Base-by-base conservation (phyloP, 345 rosid species). In the Schrenkiella parvula region DNA sequence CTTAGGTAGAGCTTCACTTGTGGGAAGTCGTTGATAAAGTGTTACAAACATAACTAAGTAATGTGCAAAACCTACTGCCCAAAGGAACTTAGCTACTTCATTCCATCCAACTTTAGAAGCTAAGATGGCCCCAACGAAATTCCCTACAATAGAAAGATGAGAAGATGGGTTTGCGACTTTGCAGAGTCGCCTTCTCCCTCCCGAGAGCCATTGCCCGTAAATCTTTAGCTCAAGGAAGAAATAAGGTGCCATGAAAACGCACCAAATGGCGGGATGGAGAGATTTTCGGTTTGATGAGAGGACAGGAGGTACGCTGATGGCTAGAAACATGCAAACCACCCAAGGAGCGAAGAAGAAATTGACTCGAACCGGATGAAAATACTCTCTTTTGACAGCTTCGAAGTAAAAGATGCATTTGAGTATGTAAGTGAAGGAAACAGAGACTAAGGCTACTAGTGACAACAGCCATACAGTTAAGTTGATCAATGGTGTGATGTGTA, bases 151-250 rank as follows among this genome's bases (percentile, higher is more conserved):
- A 2, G 96, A 95, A 21, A 95, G 90, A 80, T 91, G 97, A 15
- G 97, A 84, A 46, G 99, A 89, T 5, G 96, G 99, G 68, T 95
- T 95, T 8, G 90, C 99, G 5, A 95, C 99, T 84, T 95, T 95
- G 74, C 97, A 89, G 22, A 95, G 96, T 13, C 96, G 86, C 71
- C 97, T 78, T 76, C 77, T 91, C 39, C 99, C 97, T 8, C 99
- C 96, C 0, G 96, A 95, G 18, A 95, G 87, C 97, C 99, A 95
- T 51, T 95, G 96, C 12, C 99, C 93, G 38, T 95, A 91, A 25
- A 95, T 89, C 82, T 95, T 95, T 41, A 91, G 90, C 88, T 91
- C 99, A 0, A 95, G 93, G 34, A 84, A 17, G 79, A 95, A 87
- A 67, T 89, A 91, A 1, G 97, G 95, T 43, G 71, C 88, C 96